A percentile compares a stretch with the other conserved stretches of the same genome.
Evolutionary conservation across 331 rosid species (phyloP).

Genomic region (Phaseolus coccineus): DNA sequence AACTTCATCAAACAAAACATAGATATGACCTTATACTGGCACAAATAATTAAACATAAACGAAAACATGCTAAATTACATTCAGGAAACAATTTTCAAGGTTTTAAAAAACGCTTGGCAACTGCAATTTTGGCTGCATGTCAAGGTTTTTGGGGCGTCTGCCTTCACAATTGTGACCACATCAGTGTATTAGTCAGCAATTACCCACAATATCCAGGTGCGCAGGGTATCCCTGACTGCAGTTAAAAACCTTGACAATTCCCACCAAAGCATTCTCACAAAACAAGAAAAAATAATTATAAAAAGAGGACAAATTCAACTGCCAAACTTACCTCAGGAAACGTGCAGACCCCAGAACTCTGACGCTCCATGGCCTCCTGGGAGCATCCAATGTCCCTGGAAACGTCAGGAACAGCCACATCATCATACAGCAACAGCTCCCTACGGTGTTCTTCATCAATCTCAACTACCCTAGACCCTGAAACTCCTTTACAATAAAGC

Average conservation of each 20-base stretch:
- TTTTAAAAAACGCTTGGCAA: neutral
- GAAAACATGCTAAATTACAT: constrained; percentile 14
- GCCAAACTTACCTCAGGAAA: constrained; percentile 65
- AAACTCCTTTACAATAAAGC: constrained; percentile 86
- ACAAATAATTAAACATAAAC: constrained; percentile 13
- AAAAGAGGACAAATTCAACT: neutral
- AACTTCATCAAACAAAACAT: constrained; percentile 31
- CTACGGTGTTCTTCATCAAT: constrained; percentile 66
- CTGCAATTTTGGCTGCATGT: neutral
- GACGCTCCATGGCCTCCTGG: constrained; percentile 58
- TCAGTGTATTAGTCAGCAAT: neutral
- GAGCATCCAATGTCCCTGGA: constrained; percentile 71
- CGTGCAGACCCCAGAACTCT: constrained; percentile 76
- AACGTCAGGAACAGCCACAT: constrained; percentile 69
- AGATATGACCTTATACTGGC: neutral
- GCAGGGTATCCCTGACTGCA: neutral
- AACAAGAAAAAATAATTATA: constrained; percentile 9
- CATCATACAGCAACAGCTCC: constrained; percentile 72
- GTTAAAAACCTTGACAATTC: neutral
- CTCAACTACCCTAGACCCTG: constrained; percentile 76
- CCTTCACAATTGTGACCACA: neutral
- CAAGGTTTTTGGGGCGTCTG: neutral
- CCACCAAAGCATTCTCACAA: constrained; percentile 28
- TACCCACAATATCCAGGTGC: neutral
- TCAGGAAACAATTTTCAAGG: constrained; percentile 12